Percentiles rank a stretch among this genome's conserved stretches.
These are phyloP conservation scores for Aspergillus diversus DNA, from an alignment of 495 filamentous ascomycete genomes.

Conservation along the genomic window DNA sequence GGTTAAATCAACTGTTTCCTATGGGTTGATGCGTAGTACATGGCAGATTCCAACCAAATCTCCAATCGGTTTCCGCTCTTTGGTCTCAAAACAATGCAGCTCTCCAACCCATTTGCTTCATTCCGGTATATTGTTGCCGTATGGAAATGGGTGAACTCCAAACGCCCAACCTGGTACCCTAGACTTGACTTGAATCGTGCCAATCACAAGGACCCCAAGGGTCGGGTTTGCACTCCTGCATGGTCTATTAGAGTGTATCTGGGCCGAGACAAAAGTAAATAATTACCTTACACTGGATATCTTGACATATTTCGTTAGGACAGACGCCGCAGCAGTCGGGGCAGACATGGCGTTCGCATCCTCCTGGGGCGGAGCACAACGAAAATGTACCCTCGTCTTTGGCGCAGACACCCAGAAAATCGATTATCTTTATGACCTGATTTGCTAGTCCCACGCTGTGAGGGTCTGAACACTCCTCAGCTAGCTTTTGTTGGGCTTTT, in stretches of 20 bases:
- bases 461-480: neutral
- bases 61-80: too few species aligned
- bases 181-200: conserved; percentile 21
- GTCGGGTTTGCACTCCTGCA: conserved; percentile 34
- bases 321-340: conserved; percentile 37
- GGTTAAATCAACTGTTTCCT: too few species aligned
- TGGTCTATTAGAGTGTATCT: neutral
- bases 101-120: neutral
- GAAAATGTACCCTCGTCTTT: conserved; percentile 30
- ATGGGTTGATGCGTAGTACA: too few species aligned
- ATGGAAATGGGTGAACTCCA: too few species aligned
- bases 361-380: conserved; percentile 27
- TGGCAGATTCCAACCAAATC: too few species aligned
- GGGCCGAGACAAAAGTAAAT: neutral
- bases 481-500: neutral
- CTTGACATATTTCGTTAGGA: conserved; percentile 30
- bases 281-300: conserved; percentile 38
- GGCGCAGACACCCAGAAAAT: conserved; percentile 16
- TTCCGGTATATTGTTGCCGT: neutral
- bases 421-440: conserved; percentile 18
- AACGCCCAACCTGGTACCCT: too few species aligned
- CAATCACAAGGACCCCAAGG: conserved; percentile 35
- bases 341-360: conserved; percentile 36
- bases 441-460: conserved; percentile 2
- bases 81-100: too few species aligned